Evolutionary conservation across 2,329 filamentous ascomycete species (phyloP).

Genomic region (Phoma sp.): DNA sequence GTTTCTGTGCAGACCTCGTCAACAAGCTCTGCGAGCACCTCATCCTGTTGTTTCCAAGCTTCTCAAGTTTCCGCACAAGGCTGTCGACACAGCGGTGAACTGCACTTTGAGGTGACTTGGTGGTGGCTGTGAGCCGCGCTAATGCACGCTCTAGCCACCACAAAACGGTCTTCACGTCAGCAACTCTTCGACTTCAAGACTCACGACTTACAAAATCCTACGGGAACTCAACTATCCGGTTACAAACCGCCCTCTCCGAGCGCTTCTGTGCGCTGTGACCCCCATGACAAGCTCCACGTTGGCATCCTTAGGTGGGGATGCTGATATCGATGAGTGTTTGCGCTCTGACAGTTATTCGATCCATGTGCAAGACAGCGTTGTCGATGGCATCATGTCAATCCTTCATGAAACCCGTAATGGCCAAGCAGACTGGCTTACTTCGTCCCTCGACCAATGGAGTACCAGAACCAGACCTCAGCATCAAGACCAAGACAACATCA

Average conservation of each 20-base stretch:
- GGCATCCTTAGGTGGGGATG: slow-evolving; percentile 19
- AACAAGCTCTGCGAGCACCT: not conserved
- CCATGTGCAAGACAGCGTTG: not conserved
- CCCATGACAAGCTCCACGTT: slow-evolving; percentile 4
- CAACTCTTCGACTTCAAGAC: slow-evolving; percentile 2
- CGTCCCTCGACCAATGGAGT: not conserved
- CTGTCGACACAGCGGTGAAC: not conserved
- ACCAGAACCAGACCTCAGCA: not conserved
- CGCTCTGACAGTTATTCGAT: slow-evolving; percentile 1
- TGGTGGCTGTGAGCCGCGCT: not conserved
- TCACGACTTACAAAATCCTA: slow-evolving; percentile 15
- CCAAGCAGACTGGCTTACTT: not conserved
- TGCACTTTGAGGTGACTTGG: not conserved
- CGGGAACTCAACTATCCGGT: slow-evolving; percentile 30
- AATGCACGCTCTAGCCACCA: slow-evolving; percentile 18
- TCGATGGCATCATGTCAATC: slow-evolving; percentile 3
- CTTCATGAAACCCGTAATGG: not conserved
- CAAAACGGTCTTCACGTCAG: slow-evolving; percentile 11
- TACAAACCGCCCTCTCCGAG: slow-evolving; percentile 14
- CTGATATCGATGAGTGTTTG: slow-evolving; percentile 12
- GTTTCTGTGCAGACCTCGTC: not conserved
- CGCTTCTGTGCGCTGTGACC: slow-evolving; percentile 5
- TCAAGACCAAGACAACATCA: slow-evolving; percentile 12
- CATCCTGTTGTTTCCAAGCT: not conserved
- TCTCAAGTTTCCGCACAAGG: not conserved